phyloP scores from a whole-genome alignment of 2,329 filamentous ascomycete genomes.

The Neurospora sp. region DNA sequence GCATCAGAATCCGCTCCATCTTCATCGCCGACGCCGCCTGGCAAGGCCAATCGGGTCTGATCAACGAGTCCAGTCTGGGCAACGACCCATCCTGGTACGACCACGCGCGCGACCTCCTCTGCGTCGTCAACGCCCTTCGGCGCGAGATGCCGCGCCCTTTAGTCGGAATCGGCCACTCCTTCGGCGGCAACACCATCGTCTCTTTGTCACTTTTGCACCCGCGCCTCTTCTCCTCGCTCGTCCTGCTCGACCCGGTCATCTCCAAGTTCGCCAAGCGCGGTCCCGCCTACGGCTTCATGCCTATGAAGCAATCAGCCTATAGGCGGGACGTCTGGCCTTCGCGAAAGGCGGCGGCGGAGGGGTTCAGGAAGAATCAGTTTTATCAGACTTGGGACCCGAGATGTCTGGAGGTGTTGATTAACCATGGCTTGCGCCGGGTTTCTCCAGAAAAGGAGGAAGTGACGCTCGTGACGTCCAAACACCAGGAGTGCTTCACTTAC shows the following conservation, averaged over 20 bases:
- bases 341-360: conserved; percentile 53
- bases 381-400: conserved; percentile 76
- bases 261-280: conserved; percentile 35
- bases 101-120: conserved; percentile 71
- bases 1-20: conserved; percentile 67
- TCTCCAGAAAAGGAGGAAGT: neutral
- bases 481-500: conserved; percentile 80
- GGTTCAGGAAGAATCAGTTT: conserved; percentile 62
- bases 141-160: conserved; percentile 71
- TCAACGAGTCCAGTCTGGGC: conserved; percentile 69
- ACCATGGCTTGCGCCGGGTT: conserved; percentile 56
- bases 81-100: conserved; percentile 88
- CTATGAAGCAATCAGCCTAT: conserved; percentile 51
- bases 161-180: conserved; percentile 80
- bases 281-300: conserved; percentile 28
- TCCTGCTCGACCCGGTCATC: conserved; percentile 82
- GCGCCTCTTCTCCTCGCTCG: conserved; percentile 62
- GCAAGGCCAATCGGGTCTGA: conserved; percentile 67
- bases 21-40: conserved; percentile 88
- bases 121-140: conserved; percentile 78
- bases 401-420: conserved; percentile 64
- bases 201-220: conserved; percentile 67
- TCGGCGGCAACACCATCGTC: conserved; percentile 67
- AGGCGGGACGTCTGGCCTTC: conserved; percentile 80
- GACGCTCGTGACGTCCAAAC: conserved; percentile 71